phyloP scores from a whole-genome alignment of 495 filamentous ascomycete genomes.

The Evernia prunastri region DNA sequence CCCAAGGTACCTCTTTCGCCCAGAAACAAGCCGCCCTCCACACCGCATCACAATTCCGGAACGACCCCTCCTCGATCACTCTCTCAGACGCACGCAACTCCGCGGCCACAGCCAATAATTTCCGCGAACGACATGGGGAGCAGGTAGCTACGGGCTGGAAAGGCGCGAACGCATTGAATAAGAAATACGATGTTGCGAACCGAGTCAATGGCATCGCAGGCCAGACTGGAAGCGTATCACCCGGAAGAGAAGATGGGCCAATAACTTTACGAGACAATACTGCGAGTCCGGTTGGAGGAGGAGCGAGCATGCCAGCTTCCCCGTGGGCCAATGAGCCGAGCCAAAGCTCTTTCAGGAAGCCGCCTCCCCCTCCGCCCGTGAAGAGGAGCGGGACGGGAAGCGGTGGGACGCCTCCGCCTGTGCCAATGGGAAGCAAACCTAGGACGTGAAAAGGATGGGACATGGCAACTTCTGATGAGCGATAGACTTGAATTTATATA shows the following conservation, averaged over 20 bases:
- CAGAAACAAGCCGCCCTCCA: conserved; percentile 56
- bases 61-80: conserved; percentile 53
- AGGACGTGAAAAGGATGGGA: conserved; percentile 5
- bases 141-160: conserved; percentile 61
- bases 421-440: conserved; percentile 22
- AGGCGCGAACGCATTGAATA: conserved; percentile 50
- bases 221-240: not conserved
- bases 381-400: conserved; percentile 9
- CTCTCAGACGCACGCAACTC: conserved; percentile 48
- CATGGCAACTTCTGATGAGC: not conserved
- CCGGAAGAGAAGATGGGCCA: conserved; percentile 4
- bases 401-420: conserved; percentile 13
- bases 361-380: conserved; percentile 19
- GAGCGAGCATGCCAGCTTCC: conserved; percentile 9
- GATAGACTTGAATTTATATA: conserved; percentile 12
- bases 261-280: not conserved
- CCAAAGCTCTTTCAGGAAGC: conserved; percentile 8
- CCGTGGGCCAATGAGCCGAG: conserved; percentile 19
- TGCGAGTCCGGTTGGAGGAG: not conserved
- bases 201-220: conserved; percentile 15
- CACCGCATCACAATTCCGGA: conserved; percentile 49
- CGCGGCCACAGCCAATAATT: conserved; percentile 59
- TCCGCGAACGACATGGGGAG: conserved; percentile 65
- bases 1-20: conserved; percentile 46
- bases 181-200: conserved; percentile 39